These are phyloP conservation scores for Arbutus unedo DNA, from an alignment of 148 eudicot species.

Conservation along the genomic window DNA sequence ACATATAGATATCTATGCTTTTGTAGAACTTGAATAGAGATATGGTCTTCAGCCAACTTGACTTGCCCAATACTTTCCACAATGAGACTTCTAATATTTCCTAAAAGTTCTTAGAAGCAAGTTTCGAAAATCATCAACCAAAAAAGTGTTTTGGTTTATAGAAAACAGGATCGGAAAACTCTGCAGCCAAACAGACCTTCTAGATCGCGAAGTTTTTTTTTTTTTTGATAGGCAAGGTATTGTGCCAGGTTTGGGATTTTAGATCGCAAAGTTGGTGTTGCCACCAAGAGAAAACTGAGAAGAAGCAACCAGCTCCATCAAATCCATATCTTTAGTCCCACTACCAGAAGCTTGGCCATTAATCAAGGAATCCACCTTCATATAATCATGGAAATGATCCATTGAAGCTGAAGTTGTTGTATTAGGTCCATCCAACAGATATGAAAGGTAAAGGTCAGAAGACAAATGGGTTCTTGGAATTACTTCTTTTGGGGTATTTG, in stretches of 20 bases:
- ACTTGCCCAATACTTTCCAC: background rate
- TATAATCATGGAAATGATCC: slow-evolving; percentile 9
- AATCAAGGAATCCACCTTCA: slow-evolving; percentile 8
- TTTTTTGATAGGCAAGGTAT: too few relatives aligned
- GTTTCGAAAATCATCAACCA: background rate
- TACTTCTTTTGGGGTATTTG: slow-evolving; percentile 11
- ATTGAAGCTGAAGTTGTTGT: background rate
- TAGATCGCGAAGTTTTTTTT: background rate
- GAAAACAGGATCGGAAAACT: background rate
- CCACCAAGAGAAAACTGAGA: slow-evolving; percentile 23
- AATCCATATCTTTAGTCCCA: slow-evolving; percentile 50
- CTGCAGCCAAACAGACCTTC: background rate
- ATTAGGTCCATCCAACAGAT: slow-evolving; percentile 29
- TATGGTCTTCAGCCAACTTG: background rate
- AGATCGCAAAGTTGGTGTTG: background rate
- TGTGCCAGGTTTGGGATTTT: background rate
- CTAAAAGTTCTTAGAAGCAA: background rate
- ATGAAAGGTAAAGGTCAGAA: slow-evolving; percentile 29
- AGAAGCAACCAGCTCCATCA: slow-evolving; percentile 51
- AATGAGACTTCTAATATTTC: too few relatives aligned
- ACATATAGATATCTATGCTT: background rate
- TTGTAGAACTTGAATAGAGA: background rate
- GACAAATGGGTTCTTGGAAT: slow-evolving; percentile 7
- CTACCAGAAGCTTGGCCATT: background rate
- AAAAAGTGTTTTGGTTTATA: background rate